These are phyloP conservation scores for Aspergillus bombycis DNA, from an alignment of 2,329 filamentous ascomycete genomes.

Conservation along the genomic window DNA sequence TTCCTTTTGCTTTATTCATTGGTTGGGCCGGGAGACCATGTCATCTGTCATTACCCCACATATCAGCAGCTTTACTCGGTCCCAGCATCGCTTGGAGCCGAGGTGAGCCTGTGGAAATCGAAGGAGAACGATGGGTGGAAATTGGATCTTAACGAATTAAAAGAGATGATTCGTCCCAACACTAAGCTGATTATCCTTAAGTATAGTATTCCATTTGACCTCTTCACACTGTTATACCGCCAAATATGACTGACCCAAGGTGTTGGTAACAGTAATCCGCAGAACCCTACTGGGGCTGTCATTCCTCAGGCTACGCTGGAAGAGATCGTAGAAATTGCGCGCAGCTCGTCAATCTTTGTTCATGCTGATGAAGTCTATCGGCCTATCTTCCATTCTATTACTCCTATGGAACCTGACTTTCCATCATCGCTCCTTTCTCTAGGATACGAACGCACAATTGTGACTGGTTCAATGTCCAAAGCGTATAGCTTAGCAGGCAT, in stretches of 20 bases:
- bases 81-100: conserved; percentile 72
- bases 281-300: conserved; percentile 77
- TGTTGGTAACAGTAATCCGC: conserved; percentile 68
- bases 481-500: conserved; percentile 82
- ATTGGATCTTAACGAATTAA: conserved; percentile 68
- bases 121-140: conserved; percentile 67
- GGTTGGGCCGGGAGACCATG: conserved; percentile 74
- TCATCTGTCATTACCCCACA: conserved; percentile 85
- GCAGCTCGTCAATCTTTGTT: conserved; percentile 64
- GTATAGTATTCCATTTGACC: conserved; percentile 24
- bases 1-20: conserved; percentile 75
- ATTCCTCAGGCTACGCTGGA: conserved; percentile 64
- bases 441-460: conserved; percentile 70
- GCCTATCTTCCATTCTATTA: conserved; percentile 75
- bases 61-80: conserved; percentile 84
- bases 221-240: conserved; percentile 57
- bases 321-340: conserved; percentile 65
- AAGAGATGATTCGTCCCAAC: conserved; percentile 58
- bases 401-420: conserved; percentile 55
- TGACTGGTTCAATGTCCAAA: conserved; percentile 82
- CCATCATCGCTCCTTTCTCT: conserved; percentile 72
- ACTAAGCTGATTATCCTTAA: conserved; percentile 66
- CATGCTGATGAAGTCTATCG: conserved; percentile 81
- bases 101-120: conserved; percentile 77
- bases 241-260: conserved; percentile 63